A percentile compares a stretch with the other conserved stretches of the same genome.
These are phyloP conservation scores for Lantana camara DNA, from an alignment of 257 asterid species.

Conservation along the genomic window DNA sequence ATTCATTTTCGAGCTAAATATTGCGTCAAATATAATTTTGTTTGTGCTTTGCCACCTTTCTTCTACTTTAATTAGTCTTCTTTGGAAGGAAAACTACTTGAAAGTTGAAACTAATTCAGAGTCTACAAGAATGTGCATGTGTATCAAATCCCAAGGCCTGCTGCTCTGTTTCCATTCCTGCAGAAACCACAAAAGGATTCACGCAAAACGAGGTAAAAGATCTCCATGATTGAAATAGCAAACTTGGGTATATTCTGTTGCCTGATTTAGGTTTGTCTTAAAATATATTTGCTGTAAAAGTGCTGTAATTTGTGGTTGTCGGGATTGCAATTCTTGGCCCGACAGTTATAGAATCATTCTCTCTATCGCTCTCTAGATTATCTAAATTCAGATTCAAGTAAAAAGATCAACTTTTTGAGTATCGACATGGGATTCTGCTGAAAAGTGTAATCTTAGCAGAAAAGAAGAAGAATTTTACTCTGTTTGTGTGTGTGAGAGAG, in stretches of 20 bases:
- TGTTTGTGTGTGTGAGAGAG: background rate
- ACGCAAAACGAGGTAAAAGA: background rate
- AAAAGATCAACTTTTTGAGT: background rate
- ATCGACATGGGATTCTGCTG: background rate
- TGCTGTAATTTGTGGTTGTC: too few species aligned
- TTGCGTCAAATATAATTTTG: too few species aligned
- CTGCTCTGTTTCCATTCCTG: slow-evolving; percentile 11
- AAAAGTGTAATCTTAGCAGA: background rate
- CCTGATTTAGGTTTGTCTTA: background rate
- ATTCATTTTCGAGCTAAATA: too few species aligned
- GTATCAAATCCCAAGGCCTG: slow-evolving; percentile 28
- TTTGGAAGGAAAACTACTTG: too few species aligned
- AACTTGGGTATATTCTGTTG: slow-evolving; percentile 23
- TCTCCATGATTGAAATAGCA: slow-evolving; percentile 6
- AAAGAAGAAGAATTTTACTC: background rate
- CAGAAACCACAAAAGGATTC: background rate
- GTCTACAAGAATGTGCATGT: background rate
- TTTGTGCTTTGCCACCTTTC: too few species aligned
- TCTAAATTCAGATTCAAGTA: slow-evolving; percentile 14
- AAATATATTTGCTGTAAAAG: background rate
- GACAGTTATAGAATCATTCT: background rate
- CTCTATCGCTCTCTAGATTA: background rate
- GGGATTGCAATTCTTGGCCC: too few species aligned
- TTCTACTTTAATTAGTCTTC: too few species aligned
- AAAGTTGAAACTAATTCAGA: background rate